These are phyloP conservation scores for Lactifluus echinatus DNA, from an alignment of 768 basidiomycete species.

Conservation along the genomic window DNA sequence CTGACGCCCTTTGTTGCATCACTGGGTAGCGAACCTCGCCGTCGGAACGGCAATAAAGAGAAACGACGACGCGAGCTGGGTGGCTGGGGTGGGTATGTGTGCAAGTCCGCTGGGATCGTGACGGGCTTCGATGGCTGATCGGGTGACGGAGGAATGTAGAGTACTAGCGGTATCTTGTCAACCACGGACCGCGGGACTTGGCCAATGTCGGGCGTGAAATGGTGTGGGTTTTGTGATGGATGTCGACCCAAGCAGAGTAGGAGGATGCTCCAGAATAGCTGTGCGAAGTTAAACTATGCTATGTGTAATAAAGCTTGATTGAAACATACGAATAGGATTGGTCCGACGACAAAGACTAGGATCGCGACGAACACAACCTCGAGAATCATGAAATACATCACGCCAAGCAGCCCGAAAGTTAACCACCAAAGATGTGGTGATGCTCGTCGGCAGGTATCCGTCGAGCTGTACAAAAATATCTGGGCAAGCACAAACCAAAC, in stretches of 20 bases:
- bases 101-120: slow-evolving; percentile 23
- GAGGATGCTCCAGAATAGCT: slow-evolving; percentile 74
- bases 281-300: neutral
- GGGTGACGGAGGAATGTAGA: slow-evolving; percentile 78
- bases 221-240: slow-evolving; percentile 62
- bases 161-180: slow-evolving; percentile 72
- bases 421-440: slow-evolving; percentile 87
- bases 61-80: slow-evolving; percentile 40
- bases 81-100: slow-evolving; percentile 55
- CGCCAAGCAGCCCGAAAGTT: slow-evolving; percentile 68
- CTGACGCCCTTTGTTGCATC: slow-evolving; percentile 20
- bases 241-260: slow-evolving; percentile 74
- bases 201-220: slow-evolving; percentile 71
- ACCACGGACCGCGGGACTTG: slow-evolving; percentile 65
- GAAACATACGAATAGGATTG: slow-evolving; percentile 62
- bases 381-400: slow-evolving; percentile 65
- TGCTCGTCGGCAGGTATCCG: slow-evolving; percentile 60
- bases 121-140: slow-evolving; percentile 26
- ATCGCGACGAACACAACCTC: slow-evolving; percentile 70
- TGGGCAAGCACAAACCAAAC: slow-evolving; percentile 81
- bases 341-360: slow-evolving; percentile 69
- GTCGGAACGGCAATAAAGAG: slow-evolving; percentile 35
- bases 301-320: neutral
- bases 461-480: slow-evolving; percentile 68
- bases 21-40: slow-evolving; percentile 2